Percentiles rank a stretch among this genome's conserved stretches.
Evolutionary conservation across 768 basidiomycete species (phyloP).

Genomic region (Roridomyces roridus): DNA sequence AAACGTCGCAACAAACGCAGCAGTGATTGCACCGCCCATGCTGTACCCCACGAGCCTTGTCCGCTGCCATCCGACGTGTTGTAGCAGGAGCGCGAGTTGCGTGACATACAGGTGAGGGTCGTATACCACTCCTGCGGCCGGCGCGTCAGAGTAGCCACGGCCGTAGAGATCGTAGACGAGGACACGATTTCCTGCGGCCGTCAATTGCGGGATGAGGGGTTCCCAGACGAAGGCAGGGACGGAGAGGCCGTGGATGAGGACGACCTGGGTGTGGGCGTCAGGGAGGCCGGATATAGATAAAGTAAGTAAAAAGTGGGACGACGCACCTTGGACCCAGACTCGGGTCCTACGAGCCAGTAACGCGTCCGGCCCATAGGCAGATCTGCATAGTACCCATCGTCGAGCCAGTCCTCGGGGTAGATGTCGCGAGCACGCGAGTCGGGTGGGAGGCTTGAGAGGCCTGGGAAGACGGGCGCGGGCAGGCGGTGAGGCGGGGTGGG

Average conservation of each 20-base stretch:
- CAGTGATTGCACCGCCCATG: constrained; percentile 82
- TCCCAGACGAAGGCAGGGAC: constrained; percentile 81
- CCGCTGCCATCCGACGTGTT: constrained; percentile 75
- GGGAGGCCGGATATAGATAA: constrained; percentile 3
- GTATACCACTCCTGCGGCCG: constrained; percentile 58
- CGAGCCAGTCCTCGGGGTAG: constrained; percentile 76
- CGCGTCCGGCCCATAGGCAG: constrained; percentile 75
- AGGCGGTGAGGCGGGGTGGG: constrained; percentile 56
- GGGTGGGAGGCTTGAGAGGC: constrained; percentile 64
- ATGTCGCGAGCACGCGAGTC: constrained; percentile 67
- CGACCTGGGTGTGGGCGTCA: constrained; percentile 51
- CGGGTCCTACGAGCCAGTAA: constrained; percentile 81
- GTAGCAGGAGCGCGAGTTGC: constrained; percentile 85
- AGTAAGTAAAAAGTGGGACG: neutral
- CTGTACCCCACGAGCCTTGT: constrained; percentile 71
- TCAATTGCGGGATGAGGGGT: constrained; percentile 71
- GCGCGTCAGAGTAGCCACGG: constrained; percentile 82
- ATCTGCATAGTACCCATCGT: constrained; percentile 64
- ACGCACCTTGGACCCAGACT: constrained; percentile 67
- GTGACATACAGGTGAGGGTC: constrained; percentile 68
- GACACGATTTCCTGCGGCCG: constrained; percentile 70
- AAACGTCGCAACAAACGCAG: constrained; percentile 73
- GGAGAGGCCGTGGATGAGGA: constrained; percentile 80
- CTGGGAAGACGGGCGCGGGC: constrained; percentile 56
- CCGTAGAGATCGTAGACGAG: constrained; percentile 85